phyloP scores from a whole-genome alignment of 192 early-diverging fungal genomes.

The Endogone sp. region DNA sequence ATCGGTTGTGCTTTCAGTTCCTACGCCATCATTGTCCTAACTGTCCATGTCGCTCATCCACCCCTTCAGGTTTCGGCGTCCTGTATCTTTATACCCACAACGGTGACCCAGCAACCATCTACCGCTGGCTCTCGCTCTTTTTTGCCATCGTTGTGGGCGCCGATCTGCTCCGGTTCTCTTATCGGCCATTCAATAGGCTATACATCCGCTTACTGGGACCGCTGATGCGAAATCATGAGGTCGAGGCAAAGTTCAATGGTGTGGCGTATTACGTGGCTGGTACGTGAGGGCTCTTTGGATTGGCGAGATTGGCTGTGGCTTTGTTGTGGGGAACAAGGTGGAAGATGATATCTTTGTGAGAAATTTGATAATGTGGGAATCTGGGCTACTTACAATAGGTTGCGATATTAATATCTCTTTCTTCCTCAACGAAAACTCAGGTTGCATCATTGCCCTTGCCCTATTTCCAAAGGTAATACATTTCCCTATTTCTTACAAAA shows the following conservation, averaged over 20 bases:
- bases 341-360: no score
- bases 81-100: slow-evolving; percentile 20
- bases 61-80: slow-evolving; percentile 31
- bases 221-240: slow-evolving; percentile 41
- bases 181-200: slow-evolving; percentile 25
- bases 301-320: no score
- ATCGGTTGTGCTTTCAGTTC: not conserved
- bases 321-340: no score
- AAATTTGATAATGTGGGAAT: no score
- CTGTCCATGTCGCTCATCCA: not conserved
- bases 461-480: slow-evolving; percentile 13
- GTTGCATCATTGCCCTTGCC: slow-evolving; percentile 24
- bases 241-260: slow-evolving; percentile 27
- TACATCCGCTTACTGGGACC: slow-evolving; percentile 33
- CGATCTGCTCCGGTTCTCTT: slow-evolving; percentile 36
- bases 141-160: slow-evolving; percentile 19
- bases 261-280: slow-evolving; percentile 38
- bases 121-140: slow-evolving; percentile 11
- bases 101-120: slow-evolving; percentile 13
- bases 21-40: not conserved
- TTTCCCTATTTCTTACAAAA: no score
- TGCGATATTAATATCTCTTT: no score
- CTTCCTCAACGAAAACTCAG: slow-evolving; percentile 7
- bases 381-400: no score
- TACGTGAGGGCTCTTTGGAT: no score